phyloP scores from a whole-genome alignment of 1,284 basidiomycete species.

The Phlebopus sp. region DNA sequence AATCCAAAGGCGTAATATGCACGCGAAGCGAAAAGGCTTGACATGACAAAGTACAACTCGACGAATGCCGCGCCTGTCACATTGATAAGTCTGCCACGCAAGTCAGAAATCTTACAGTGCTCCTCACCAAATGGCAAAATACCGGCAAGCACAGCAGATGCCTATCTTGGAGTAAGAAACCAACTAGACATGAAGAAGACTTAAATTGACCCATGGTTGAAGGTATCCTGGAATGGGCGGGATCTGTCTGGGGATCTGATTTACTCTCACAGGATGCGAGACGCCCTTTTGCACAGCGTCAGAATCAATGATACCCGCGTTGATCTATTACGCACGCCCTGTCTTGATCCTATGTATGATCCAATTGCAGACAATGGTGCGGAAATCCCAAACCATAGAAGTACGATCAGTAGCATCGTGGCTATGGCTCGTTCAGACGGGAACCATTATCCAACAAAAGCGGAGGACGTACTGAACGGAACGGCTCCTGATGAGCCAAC shows the following conservation, averaged over 20 bases:
- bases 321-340: constrained; percentile 61
- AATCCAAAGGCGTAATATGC: constrained; percentile 97
- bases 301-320: constrained; percentile 9
- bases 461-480: constrained; percentile 72
- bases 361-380: constrained; percentile 78
- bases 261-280: constrained; percentile 82
- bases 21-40: constrained; percentile 89
- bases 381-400: constrained; percentile 96
- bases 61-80: constrained; percentile 85
- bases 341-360: constrained; percentile 79
- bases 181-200: constrained; percentile 6
- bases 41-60: constrained; percentile 93
- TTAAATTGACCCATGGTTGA: constrained; percentile 58
- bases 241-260: constrained; percentile 91
- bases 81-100: constrained; percentile 5
- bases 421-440: constrained; percentile 39
- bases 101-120: neutral
- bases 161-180: constrained; percentile 39
- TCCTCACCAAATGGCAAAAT: constrained; percentile 85
- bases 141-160: constrained; percentile 80
- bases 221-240: constrained; percentile 85
- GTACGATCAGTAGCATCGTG: constrained; percentile 85
- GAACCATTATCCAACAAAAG: neutral
- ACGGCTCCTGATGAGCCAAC: constrained; percentile 93
- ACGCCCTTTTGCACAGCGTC: constrained; percentile 49